A percentile compares a stretch with the other conserved stretches of the same genome.
Evolutionary conservation across 495 filamentous ascomycete species (phyloP).

Genomic region (Tuber microsphaerosporum): DNA sequence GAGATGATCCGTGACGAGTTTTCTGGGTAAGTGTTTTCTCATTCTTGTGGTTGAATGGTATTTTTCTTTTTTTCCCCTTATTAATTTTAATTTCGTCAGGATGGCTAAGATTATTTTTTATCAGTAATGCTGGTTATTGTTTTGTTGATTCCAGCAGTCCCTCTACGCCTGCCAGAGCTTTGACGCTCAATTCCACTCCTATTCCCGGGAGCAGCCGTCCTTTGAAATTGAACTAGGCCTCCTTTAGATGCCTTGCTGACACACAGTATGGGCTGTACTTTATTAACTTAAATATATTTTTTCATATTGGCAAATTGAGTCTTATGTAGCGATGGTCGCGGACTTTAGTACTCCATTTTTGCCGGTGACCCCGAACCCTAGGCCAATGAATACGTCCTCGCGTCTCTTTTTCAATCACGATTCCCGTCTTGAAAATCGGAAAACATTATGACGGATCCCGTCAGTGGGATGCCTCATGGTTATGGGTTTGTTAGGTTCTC

Average conservation of each 20-base stretch:
- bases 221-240: slow-evolving; percentile 99
- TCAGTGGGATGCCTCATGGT: slow-evolving; percentile 92
- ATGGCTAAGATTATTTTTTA: slow-evolving; percentile 45
- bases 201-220: slow-evolving; percentile 91
- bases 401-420: slow-evolving; percentile 87
- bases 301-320: slow-evolving; percentile 8
- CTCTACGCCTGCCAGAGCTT: slow-evolving; percentile 81
- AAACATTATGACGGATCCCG: slow-evolving; percentile 93
- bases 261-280: slow-evolving; percentile 57
- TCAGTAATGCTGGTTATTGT: slow-evolving; percentile 95
- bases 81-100: background rate
- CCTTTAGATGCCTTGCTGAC: slow-evolving; percentile 89
- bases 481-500: slow-evolving; percentile 98
- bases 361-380: slow-evolving; percentile 96
- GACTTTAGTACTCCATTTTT: slow-evolving; percentile 94
- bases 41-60: background rate
- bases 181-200: slow-evolving; percentile 76
- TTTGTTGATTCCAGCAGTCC: slow-evolving; percentile 88
- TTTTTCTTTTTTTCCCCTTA: background rate
- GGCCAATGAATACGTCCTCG: slow-evolving; percentile 97
- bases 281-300: background rate
- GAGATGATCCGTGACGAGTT: slow-evolving; percentile 99
- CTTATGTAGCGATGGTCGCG: slow-evolving; percentile 74
- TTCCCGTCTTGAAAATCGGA: slow-evolving; percentile 92
- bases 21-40: slow-evolving; percentile 68